phyloP scores from a whole-genome alignment of 352 stramenopile species.

The Globisporangium irregulare region DNA sequence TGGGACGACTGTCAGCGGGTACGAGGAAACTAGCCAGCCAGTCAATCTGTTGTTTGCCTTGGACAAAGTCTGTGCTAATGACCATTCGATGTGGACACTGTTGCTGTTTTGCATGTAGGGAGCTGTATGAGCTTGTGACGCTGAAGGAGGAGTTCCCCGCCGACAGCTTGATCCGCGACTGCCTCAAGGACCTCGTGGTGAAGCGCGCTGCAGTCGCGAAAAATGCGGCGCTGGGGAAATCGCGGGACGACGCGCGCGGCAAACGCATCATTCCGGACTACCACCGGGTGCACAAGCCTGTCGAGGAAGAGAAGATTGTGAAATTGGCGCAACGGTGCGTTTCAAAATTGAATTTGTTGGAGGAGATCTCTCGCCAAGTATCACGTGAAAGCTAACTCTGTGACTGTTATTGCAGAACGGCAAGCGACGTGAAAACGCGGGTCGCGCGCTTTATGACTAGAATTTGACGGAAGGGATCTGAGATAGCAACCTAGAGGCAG shows the following conservation, averaged over 20 bases:
- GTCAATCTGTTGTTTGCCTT: not conserved
- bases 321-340: constrained; percentile 44
- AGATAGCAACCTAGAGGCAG: not conserved
- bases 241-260: constrained; percentile 67
- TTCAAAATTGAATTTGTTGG: not conserved
- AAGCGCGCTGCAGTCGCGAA: constrained; percentile 51
- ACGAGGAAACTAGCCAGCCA: not conserved
- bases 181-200: constrained; percentile 56
- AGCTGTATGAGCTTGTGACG: constrained; percentile 33
- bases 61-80: not conserved
- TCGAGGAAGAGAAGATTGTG: constrained; percentile 40
- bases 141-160: constrained; percentile 45
- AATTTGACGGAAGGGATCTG: constrained; percentile 8
- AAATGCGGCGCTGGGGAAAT: constrained; percentile 63
- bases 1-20: constrained; percentile 30
- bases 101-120: constrained; percentile 13
- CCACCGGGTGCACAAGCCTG: constrained; percentile 53
- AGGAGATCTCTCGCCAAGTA: not conserved
- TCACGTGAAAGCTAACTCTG: not conserved
- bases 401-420: constrained; percentile 8
- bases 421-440: constrained; percentile 14
- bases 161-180: constrained; percentile 36
- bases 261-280: constrained; percentile 74
- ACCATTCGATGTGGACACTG: not conserved
- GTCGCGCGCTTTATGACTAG: constrained; percentile 16